Base-by-base conservation (phyloP, 331 rosid genomes). In the Erythrophleum ivorense region DNA sequence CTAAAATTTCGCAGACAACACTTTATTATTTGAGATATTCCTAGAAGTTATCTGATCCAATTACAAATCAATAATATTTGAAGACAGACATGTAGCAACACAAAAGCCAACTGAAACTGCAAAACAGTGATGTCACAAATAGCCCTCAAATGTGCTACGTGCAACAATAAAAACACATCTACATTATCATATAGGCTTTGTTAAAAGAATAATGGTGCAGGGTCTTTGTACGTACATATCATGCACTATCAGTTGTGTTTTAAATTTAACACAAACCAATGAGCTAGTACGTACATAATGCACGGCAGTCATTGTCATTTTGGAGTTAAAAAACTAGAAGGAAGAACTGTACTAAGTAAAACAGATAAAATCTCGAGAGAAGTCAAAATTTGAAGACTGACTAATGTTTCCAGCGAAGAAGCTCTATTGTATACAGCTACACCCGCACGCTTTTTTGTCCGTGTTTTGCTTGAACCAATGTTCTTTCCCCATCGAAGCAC, bases 401-500 rank as follows among this genome's bases (percentile, higher is more conserved):
- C 98, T 71, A 91, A 86, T 85, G 99, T 87, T 86, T 95, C 98
- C 69, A 95, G 85, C 19, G 99, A 91, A 87, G 98, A 93, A 71
- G 98, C 98, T 83, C 98, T 86, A 75, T 84, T 93, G 85, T 93
- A 95, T 79, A 90, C 93, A 55, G 96, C 98, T 46, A 92, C 65
- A 57, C 99, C 98, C 76, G 98, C 98, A 45, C 98, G 97, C 78
- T 73, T 93, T 73, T 87, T 95, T 9, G 98, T 93, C 73, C 95
- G 87, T 3, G 92, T 89, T 80, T 89, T 91, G 13, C 90, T 73
- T 68, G 95, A 89, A 77, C 78, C 79, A 0, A 87, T 81, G 66
- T 91, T 91, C 91, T 95, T 91, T 85, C 99, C 99, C 99, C 99
- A 95, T 78, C 96, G 91, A 86, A 95, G 96, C 80, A 95, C 91